Conservation (phyloP, 1,284 basidiomycete species). For the Ceratobasidium sp. region DNA sequence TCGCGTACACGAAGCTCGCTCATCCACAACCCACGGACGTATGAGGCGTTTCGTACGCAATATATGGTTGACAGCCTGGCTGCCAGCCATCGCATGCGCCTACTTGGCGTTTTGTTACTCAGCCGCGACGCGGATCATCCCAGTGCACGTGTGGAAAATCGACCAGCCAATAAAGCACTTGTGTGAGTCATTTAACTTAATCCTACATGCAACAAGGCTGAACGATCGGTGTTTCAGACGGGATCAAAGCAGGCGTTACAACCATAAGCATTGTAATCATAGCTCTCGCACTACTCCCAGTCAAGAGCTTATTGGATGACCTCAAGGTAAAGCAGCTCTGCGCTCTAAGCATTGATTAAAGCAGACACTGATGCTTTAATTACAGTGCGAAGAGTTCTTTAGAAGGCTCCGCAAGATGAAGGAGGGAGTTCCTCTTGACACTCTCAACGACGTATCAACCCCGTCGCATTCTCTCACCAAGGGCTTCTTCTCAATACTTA, state of each 20-base stretch:
- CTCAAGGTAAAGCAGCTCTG: conserved; percentile 45
- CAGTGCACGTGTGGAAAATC: conserved; percentile 15
- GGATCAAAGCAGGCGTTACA: conserved; percentile 34
- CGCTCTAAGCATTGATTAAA: not conserved
- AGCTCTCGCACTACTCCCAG: conserved; percentile 16
- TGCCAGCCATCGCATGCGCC: conserved; percentile 7
- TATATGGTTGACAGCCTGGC: conserved; percentile 22
- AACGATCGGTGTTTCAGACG: not conserved
- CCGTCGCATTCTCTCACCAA: conserved; percentile 9
- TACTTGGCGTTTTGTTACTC: conserved; percentile 30
- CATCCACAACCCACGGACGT: not conserved
- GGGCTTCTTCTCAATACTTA: not conserved
- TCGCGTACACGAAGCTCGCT: not conserved
- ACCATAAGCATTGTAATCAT: conserved; percentile 30
- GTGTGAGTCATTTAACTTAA: conserved; percentile 2
- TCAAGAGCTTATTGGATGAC: conserved; percentile 48
- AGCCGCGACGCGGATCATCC: conserved; percentile 19
- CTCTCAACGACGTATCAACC: conserved; percentile 27
- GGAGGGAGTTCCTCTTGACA: conserved; percentile 13
- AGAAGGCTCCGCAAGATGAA: not conserved
- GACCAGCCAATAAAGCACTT: conserved; percentile 15
- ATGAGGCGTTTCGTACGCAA: not conserved
- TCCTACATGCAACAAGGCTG: not conserved
- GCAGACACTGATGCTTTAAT: not conserved
- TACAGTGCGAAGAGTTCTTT: conserved; percentile 34